A percentile compares a stretch with the other conserved stretches of the same genome.
Evolutionary conservation across 192 early-diverging fungal species (phyloP).

Genomic region (Rhizophagus clarus): DNA sequence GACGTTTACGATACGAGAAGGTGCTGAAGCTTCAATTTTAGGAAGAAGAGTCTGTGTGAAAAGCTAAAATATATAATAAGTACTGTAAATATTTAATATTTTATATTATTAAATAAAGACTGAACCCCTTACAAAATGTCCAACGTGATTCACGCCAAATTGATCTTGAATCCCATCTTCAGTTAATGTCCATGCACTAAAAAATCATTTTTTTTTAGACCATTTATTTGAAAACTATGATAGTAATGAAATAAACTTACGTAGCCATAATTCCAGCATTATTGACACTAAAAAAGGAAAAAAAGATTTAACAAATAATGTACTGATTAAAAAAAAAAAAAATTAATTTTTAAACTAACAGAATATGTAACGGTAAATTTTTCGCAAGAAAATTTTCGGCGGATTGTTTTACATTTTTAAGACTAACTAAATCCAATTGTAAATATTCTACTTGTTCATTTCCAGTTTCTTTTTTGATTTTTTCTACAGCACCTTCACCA

Average conservation of each 20-base stretch:
- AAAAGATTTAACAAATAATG: not conserved
- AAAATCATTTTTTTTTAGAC: not conserved
- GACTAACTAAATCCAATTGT: constrained; percentile 35
- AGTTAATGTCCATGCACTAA: constrained; percentile 35
- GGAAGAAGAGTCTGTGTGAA: constrained; percentile 44
- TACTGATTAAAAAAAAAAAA: not conserved
- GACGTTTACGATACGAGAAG: constrained; percentile 56
- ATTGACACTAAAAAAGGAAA: constrained; percentile 30
- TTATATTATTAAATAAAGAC: not conserved
- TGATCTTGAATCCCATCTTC: constrained; percentile 47
- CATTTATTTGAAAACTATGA: too few species aligned
- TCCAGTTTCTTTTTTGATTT: constrained; percentile 36
- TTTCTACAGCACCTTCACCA: constrained; percentile 32
- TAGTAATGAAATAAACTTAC: constrained; percentile 1
- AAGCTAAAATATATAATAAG: not conserved
- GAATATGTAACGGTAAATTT: constrained; percentile 46
- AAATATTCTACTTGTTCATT: constrained; percentile 41
- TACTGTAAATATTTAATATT: not conserved
- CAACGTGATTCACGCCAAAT: constrained; percentile 55
- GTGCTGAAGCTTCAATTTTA: constrained; percentile 41
- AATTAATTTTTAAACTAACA: not conserved
- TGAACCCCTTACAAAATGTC: constrained; percentile 30
- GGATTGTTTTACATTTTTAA: constrained; percentile 11
- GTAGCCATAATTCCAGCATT: constrained; percentile 41
- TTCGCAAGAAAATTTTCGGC: constrained; percentile 41